Evolutionary conservation across 768 basidiomycete species (phyloP), one percentile per base, ranked within the genome.

Genomic region (Lentinula raphanica): DNA sequence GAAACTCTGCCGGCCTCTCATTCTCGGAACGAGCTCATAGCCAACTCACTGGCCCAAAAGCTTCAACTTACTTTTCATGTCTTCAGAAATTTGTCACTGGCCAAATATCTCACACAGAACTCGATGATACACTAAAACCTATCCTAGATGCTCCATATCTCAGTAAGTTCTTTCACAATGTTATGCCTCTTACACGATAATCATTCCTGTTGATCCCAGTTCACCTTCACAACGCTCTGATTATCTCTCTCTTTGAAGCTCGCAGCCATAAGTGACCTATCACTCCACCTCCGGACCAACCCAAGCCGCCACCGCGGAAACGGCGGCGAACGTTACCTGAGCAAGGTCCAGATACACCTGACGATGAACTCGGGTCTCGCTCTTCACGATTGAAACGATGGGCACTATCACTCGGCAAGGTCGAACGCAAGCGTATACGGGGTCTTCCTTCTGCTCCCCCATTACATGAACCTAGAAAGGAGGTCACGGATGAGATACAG

Each of bases 211-310:
- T 63, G 25, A 39, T 36, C 51, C 31, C 58, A 44, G 87, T 91
- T 28, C 89, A 90, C 69, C 73, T 92, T 2, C 91, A 93, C 67
- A 93, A 93, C 69, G 85, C 90, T 11, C 77, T 93, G 31, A 85
- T 93, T 36, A 91, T 92, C 29, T 90, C 90, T 2, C 71, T 93
- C 15, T 90, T 92, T 61, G 90, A 90, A 69, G 87, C 87, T 23
- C 88, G 89, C 1, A 82, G 83, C 0, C 83, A 87, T 62, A 83
- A 86, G 63, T 80, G 87, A 40, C 83, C 83, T 2, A 80, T 82
- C 0, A 84, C 88, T 0, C 83, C 86, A 7, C 86, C 88, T 3
- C 83, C 84, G 1, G 79, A 80, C n/a, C 67, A 75, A 1, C 80
- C 80, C 78, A 5, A 53, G 27, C 35, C 36, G 27, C 81, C 77